A percentile compares a stretch with the other conserved stretches of the same genome.
phyloP scores from a whole-genome alignment of 192 early-diverging fungal genomes.

The Nowakowskiella sp. region DNA sequence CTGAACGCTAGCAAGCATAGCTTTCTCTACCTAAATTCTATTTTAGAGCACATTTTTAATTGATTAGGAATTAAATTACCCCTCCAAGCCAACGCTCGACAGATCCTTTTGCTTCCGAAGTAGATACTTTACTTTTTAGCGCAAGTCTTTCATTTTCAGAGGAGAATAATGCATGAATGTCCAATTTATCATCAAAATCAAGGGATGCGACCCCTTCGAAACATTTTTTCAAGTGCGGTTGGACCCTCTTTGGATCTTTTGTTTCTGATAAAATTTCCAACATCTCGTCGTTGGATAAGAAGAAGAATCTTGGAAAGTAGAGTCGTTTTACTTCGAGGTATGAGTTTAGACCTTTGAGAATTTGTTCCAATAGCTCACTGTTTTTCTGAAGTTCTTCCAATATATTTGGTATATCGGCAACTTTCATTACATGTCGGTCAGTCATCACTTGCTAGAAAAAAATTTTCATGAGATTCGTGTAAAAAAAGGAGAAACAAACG shows the following conservation, averaged over 20 bases:
- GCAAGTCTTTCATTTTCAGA: constrained; percentile 49
- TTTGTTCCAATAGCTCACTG: constrained; percentile 46
- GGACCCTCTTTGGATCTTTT: constrained; percentile 54
- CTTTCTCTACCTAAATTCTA: constrained; percentile 34
- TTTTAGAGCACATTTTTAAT: neutral
- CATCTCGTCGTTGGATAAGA: constrained; percentile 63
- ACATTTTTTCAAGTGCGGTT: constrained; percentile 60
- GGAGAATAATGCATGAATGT: constrained; percentile 45
- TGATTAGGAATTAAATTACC: constrained; percentile 9
- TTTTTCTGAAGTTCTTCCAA: constrained; percentile 47
- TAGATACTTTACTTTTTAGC: constrained; percentile 44
- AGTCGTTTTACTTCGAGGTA: constrained; percentile 55
- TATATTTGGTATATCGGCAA: constrained; percentile 52
- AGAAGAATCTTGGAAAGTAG: constrained; percentile 57
- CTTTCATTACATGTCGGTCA: constrained; percentile 46
- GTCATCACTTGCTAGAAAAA: constrained; percentile 33
- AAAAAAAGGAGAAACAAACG: neutral
- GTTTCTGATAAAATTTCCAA: constrained; percentile 59
- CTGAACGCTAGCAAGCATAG: constrained; percentile 51
- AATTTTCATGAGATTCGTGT: constrained; percentile 15
- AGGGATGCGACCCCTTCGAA: constrained; percentile 53
- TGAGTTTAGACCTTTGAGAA: constrained; percentile 55
- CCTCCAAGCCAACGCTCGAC: constrained; percentile 52
- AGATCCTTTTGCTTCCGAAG: constrained; percentile 52
- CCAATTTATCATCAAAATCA: constrained; percentile 50